Evolutionary conservation across 805 yeast genomes (phyloP).

Genomic region (Suhomyces xylopsoci): DNA sequence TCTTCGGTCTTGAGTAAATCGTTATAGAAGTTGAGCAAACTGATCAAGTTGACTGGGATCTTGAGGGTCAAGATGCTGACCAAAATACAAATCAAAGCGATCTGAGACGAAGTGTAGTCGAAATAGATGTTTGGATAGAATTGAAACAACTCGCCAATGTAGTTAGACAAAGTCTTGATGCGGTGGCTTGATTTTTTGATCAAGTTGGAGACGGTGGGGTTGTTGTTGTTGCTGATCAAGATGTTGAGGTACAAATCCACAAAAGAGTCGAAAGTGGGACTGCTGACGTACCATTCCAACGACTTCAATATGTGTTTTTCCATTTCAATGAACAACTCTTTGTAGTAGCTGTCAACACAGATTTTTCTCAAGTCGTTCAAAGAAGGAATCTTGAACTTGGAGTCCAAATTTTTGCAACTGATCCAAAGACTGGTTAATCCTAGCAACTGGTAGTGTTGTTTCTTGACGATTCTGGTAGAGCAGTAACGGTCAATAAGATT

Average conservation of each 20-base stretch:
- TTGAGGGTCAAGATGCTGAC: slow-evolving; percentile 35
- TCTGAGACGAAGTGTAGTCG: slow-evolving; percentile 51
- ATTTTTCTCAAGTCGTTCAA: slow-evolving; percentile 50
- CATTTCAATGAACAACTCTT: slow-evolving; percentile 58
- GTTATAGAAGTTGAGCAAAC: slow-evolving; percentile 19
- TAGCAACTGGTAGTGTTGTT: slow-evolving; percentile 44
- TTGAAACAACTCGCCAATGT: slow-evolving; percentile 64
- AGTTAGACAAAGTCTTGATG: slow-evolving; percentile 54
- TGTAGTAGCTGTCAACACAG: slow-evolving; percentile 58
- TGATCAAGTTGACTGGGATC: slow-evolving; percentile 25
- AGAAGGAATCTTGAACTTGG: slow-evolving; percentile 56
- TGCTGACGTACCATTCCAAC: slow-evolving; percentile 61
- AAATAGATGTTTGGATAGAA: slow-evolving; percentile 59
- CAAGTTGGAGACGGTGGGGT: slow-evolving; percentile 11
- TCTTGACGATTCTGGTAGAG: slow-evolving; percentile 43
- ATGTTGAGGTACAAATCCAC: slow-evolving; percentile 53
- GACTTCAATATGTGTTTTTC: slow-evolving; percentile 65
- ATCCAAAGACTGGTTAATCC: slow-evolving; percentile 46
- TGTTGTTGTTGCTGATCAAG: slow-evolving; percentile 19
- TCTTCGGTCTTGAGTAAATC: slow-evolving; percentile 12
- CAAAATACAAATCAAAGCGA: slow-evolving; percentile 46
- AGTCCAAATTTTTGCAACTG: slow-evolving; percentile 46
- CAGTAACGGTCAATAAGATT: slow-evolving; percentile 44
- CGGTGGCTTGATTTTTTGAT: slow-evolving; percentile 10
- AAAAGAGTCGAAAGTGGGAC: slow-evolving; percentile 62